phyloP scores from a whole-genome alignment of 352 stramenopile species.

The Pythium biforme region DNA sequence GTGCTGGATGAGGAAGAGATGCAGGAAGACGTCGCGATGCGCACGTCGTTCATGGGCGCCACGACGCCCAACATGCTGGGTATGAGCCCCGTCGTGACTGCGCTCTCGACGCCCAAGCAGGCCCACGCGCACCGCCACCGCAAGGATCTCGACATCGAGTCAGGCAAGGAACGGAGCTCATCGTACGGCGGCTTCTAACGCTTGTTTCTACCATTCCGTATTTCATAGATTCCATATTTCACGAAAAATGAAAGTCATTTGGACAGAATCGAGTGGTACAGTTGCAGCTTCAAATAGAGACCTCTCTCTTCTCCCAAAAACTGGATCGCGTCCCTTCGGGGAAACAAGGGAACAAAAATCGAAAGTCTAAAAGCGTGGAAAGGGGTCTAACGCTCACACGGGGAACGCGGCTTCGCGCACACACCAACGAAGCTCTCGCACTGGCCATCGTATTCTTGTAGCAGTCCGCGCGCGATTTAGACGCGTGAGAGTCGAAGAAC shows the following conservation, averaged over 20 bases:
- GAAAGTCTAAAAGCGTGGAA: constrained; percentile 13
- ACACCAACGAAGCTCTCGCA: too few species aligned
- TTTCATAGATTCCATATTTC: constrained; percentile 16
- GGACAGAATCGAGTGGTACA: constrained; percentile 6
- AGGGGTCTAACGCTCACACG: neutral
- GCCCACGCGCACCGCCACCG: constrained; percentile 18
- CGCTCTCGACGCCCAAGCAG: constrained; percentile 53
- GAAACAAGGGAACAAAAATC: constrained; percentile 10
- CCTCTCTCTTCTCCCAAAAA: neutral
- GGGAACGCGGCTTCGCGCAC: too few species aligned
- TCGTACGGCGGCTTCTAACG: constrained; percentile 21
- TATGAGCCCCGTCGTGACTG: constrained; percentile 53
- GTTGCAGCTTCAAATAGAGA: neutral
- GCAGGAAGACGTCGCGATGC: constrained; percentile 58
- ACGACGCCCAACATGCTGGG: constrained; percentile 64
- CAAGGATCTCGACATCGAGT: constrained; percentile 18
- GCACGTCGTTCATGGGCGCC: constrained; percentile 53
- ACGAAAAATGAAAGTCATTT: neutral
- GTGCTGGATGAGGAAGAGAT: constrained; percentile 53
- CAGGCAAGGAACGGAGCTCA: constrained; percentile 17
- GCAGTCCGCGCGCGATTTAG: neutral
- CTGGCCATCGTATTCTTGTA: too few species aligned
- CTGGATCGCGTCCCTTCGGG: constrained; percentile 21
- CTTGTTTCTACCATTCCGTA: constrained; percentile 1
- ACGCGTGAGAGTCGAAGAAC: neutral